A percentile compares a stretch with the other conserved stretches of the same genome.
Evolutionary conservation across 2,329 filamentous ascomycete genomes (phyloP).

Genomic region (Chaetoscypha palmicola): DNA sequence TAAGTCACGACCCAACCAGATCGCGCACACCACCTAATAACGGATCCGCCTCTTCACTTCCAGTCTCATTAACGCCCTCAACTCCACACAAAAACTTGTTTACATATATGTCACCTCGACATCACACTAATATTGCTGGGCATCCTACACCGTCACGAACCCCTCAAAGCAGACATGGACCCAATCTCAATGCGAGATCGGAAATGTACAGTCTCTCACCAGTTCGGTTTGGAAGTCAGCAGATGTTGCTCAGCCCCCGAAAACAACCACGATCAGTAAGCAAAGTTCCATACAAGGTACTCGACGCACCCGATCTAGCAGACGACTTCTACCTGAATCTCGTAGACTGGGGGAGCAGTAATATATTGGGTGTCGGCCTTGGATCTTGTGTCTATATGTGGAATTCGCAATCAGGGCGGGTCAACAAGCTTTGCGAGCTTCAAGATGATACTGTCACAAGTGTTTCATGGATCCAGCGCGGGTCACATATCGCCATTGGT

Average conservation of each 20-base stretch:
- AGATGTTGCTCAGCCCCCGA: conserved; percentile 83
- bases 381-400: conserved; percentile 96
- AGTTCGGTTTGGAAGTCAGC: conserved; percentile 85
- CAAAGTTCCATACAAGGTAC: conserved; percentile 95
- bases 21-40: conserved; percentile 76
- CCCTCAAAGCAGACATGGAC: conserved; percentile 77
- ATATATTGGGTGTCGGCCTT: conserved; percentile 86
- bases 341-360: conserved; percentile 95
- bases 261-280: conserved; percentile 85
- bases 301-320: conserved; percentile 90
- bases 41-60: conserved; percentile 52
- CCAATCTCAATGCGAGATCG: conserved; percentile 81
- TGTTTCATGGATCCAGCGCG: conserved; percentile 97
- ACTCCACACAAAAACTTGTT: conserved; percentile 98
- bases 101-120: conserved; percentile 71
- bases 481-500: conserved; percentile 90
- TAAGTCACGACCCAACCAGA: conserved; percentile 59
- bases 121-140: conserved; percentile 63
- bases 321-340: conserved; percentile 98
- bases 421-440: conserved; percentile 89
- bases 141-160: conserved; percentile 86
- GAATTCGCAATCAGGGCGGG: conserved; percentile 85
- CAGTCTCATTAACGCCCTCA: conserved; percentile 75
- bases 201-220: conserved; percentile 95
- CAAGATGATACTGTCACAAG: conserved; percentile 93